phyloP scores from a whole-genome alignment of 2,329 filamentous ascomycete species.

The Sordariomycetes sp. region DNA sequence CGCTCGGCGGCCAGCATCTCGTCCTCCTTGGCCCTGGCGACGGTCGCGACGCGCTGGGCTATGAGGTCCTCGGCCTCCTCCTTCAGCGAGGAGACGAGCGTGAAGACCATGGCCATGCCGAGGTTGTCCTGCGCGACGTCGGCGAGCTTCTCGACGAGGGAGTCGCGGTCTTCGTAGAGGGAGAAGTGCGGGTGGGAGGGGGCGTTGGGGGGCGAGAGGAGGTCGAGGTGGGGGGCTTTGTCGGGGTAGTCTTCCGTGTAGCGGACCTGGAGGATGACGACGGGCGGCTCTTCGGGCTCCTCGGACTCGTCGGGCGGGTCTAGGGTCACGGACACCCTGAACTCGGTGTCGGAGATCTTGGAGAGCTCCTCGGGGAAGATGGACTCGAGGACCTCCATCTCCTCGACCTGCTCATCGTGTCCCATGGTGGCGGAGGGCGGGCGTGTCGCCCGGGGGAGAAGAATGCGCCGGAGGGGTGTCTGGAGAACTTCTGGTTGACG shows the following conservation, averaged over 20 bases:
- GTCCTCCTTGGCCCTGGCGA: slow-evolving; percentile 47
- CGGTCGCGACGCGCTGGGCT: slow-evolving; percentile 57
- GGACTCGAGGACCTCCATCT: slow-evolving; percentile 93
- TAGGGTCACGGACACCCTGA: slow-evolving; percentile 74
- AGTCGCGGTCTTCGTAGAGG: slow-evolving; percentile 67
- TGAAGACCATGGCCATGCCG: slow-evolving; percentile 97
- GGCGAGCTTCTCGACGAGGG: slow-evolving; percentile 59
- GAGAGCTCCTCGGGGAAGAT: slow-evolving; percentile 98
- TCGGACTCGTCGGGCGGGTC: slow-evolving; percentile 60
- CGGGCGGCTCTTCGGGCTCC: slow-evolving; percentile 55
- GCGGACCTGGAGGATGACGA: slow-evolving; percentile 70
- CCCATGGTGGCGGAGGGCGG: slow-evolving; percentile 34
- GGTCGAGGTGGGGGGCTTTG: slow-evolving; percentile 70
- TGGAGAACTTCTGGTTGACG: neutral
- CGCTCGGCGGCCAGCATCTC: slow-evolving; percentile 53
- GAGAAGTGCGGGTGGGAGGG: slow-evolving; percentile 63
- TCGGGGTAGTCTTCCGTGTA: slow-evolving; percentile 92
- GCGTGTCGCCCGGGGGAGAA: neutral
- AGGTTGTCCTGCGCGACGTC: slow-evolving; percentile 83
- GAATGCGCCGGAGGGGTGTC: neutral
- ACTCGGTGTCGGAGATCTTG: slow-evolving; percentile 84
- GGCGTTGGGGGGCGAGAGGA: slow-evolving; percentile 63
- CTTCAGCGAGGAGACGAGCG: slow-evolving; percentile 76
- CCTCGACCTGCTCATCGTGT: slow-evolving; percentile 84
- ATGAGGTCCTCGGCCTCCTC: slow-evolving; percentile 85